Evolutionary conservation across 352 stramenopile species (phyloP), one percentile per base, ranked within the genome.

Genomic region (Pythium pyrilobum): DNA sequence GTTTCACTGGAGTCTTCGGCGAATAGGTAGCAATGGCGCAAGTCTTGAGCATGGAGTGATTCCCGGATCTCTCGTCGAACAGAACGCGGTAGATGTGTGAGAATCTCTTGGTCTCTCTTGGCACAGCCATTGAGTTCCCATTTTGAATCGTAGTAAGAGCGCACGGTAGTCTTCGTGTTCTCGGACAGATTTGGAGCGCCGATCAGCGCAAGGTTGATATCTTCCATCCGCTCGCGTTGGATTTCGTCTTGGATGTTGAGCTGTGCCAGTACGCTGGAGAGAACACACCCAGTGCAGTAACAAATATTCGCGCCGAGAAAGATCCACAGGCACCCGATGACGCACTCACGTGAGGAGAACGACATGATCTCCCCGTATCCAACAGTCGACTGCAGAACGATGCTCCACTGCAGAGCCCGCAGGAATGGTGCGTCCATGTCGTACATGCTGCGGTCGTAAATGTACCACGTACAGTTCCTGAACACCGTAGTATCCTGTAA

Each of bases 381-480:
- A 34, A 89, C 79, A 0, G 79, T 89, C 4, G 79, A 89, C 13
- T 85, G 55, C 15, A 89, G 41, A 18, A 89, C 79, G 28, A 89
- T 67, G 41, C 79, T 89, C 79, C 79, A 89, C 25, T 87, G 62
- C 16, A 87, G 60, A 5, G 79, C 81, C 0, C 79, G 68, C 40
- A 87, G 44, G 40, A 83, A 87, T 13, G 74, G 76, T 3, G 76
- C 67, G 25, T 86, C 74, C 16, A 87, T 72, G 31, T 76, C 64
- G 37, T 79, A 89, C 1, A 49, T 67, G 46, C 72, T 87, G 23
- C 67, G 72, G 32, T 89, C 79, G 46, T 81, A 82, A 40, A 85
- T 72, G 27, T 82, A 82, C 79, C 79, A 89, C 4, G 76, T 85
- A 28, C 79, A 89, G 40, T 87, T 89, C 9, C 65, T 64, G n/a